Conservation (phyloP, 768 basidiomycete genomes). For the Kwoniella botswanensis region DNA sequence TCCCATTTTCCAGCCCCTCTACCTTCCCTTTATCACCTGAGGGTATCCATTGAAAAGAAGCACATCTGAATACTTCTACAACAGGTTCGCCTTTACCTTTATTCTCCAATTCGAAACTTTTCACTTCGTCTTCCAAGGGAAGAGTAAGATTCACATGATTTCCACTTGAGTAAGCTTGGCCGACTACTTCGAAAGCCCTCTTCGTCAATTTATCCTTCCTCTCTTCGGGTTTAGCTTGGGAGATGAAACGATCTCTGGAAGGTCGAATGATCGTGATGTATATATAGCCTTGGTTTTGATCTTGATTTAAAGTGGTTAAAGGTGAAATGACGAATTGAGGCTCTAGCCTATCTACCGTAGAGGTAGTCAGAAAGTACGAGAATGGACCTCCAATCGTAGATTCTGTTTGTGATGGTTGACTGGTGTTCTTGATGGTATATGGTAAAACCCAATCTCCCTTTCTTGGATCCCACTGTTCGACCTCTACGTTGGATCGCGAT, state of each 20-base stretch:
- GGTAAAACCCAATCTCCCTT: constrained; percentile 59
- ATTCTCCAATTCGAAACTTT: constrained; percentile 60
- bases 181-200: constrained; percentile 65
- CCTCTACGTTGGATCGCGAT: constrained; percentile 51
- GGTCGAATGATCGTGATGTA: constrained; percentile 82
- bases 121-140: constrained; percentile 60
- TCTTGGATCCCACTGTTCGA: constrained; percentile 69
- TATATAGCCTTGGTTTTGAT: constrained; percentile 60
- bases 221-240: constrained; percentile 47
- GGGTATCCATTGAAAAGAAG: constrained; percentile 85
- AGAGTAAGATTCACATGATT: constrained; percentile 67
- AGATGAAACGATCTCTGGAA: constrained; percentile 45
- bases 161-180: constrained; percentile 78
- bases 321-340: constrained; percentile 73
- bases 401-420: constrained; percentile 7
- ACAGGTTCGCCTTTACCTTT: constrained; percentile 63
- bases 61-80: constrained; percentile 78
- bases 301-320: constrained; percentile 72
- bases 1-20: constrained; percentile 8
- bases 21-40: constrained; percentile 12
- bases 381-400: constrained; percentile 75
- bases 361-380: constrained; percentile 79
- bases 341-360: constrained; percentile 86
- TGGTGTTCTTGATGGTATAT: constrained; percentile 31
- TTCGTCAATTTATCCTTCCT: constrained; percentile 12